These are phyloP conservation scores for Colletotrichum cordylinicola DNA, from an alignment of 2,329 filamentous ascomycete species.

Conservation along the genomic window DNA sequence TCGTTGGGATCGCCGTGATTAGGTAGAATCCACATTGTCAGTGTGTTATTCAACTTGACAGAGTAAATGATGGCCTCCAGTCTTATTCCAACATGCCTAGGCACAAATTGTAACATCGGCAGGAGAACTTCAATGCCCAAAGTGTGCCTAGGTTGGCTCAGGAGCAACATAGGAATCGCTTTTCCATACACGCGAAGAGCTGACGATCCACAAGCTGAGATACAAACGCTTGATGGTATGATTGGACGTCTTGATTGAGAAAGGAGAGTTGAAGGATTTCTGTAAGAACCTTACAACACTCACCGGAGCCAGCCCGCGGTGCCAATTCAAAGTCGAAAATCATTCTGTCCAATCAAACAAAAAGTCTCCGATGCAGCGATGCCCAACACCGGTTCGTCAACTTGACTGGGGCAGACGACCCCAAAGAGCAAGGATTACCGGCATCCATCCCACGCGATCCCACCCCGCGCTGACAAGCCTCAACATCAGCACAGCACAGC, in stretches of 20 bases:
- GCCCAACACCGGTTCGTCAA: not conserved
- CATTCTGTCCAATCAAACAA: not conserved
- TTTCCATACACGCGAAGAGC: not conserved
- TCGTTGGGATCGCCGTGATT: not conserved
- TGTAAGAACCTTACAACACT: not conserved
- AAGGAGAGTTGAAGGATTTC: not conserved
- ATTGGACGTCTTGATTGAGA: rapidly evolving
- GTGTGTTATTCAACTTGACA: not conserved
- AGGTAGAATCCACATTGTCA: not conserved
- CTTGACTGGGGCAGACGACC: not conserved
- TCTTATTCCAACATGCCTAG: not conserved
- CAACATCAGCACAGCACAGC: not conserved
- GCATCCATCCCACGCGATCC: not conserved
- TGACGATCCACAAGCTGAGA: too few relatives aligned
- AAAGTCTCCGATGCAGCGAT: not conserved
- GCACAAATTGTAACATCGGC: not conserved
- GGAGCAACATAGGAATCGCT: too few relatives aligned
- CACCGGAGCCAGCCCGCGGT: not conserved
- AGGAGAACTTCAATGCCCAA: too few relatives aligned
- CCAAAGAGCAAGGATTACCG: not conserved
- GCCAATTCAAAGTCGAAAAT: not conserved
- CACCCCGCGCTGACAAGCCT: not conserved
- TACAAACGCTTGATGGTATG: not conserved
- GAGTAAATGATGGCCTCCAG: too few relatives aligned
- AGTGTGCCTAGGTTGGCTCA: too few relatives aligned